Evolutionary conservation across 176 grass and related monocot species (phyloP).

Genomic region (Triticum urartu): DNA sequence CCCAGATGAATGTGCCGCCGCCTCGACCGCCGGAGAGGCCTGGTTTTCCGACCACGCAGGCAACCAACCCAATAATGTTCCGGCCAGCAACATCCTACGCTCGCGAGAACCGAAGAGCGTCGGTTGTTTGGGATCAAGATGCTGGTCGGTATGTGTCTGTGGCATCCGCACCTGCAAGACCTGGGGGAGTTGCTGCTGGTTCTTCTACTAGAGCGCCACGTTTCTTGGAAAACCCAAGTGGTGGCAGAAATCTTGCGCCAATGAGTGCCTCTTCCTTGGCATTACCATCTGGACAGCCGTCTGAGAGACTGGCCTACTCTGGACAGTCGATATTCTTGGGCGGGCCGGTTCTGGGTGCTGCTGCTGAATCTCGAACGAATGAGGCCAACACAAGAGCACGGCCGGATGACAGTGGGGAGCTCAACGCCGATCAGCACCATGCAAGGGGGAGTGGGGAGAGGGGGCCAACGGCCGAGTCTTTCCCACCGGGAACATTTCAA

Average conservation of each 20-base stretch:
- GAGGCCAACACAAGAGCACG: conserved; percentile 35
- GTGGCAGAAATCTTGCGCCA: conserved; percentile 30
- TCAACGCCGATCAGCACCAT: conserved; percentile 16
- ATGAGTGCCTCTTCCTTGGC: conserved; percentile 17
- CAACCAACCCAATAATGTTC: conserved; percentile 63
- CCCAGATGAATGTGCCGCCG: conserved; percentile 24
- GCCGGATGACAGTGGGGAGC: conserved; percentile 30
- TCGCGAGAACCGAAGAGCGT: conserved; percentile 66
- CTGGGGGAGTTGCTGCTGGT: conserved; percentile 14
- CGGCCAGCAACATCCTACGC: conserved; percentile 65
- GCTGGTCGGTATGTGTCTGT: conserved; percentile 90
- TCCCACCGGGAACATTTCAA: conserved; percentile 52
- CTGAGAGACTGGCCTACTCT: conserved; percentile 64
- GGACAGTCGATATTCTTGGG: conserved; percentile 95
- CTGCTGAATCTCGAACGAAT: conserved; percentile 23
- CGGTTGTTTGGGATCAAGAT: conserved; percentile 97
- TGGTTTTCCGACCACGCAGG: conserved; percentile 41
- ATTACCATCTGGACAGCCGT: conserved; percentile 36
- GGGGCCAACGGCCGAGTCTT: conserved; percentile 34
- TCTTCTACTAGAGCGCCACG: conserved; percentile 2
- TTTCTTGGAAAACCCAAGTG: conserved; percentile 55
- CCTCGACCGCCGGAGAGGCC: conserved; percentile 23
- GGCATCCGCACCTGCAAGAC: conserved; percentile 11
- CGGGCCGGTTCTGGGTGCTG: conserved; percentile 69
- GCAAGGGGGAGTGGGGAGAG: conserved; percentile 31